Base-by-base conservation (phyloP, 2,329 filamentous ascomycete species). In the Tolypocladium pustulatum region DNA sequence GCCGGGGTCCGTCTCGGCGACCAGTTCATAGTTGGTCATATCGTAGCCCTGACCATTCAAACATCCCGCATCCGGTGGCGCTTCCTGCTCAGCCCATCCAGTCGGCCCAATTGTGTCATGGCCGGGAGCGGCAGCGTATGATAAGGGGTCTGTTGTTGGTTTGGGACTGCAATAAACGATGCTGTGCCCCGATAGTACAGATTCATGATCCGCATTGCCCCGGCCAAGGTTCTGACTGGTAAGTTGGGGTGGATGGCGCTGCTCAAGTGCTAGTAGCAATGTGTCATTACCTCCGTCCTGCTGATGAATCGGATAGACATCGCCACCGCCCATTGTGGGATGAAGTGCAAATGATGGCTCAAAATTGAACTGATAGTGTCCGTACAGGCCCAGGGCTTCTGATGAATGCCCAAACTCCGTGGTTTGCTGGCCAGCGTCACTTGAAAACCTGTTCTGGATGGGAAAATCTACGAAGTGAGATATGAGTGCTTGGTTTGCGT, bases 251-350 rank as follows among this genome's bases (percentile, higher is more conserved):
- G 12, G 49, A 32, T 12, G 49, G 20, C 17, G 9, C 27, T 52
- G 49, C 3, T n/a, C 49, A 13, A 20, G 8, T 12, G n/a, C 27
- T 5, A 34, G 17, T 20, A 52, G 4, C 8, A 4, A 5, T 2
- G 20, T 13, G 30, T 10, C 30, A 20, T 20, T 22, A 5, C 8
- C 22, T 17, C 22, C 25, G 25, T 8, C 34, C 34, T 55, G 53
- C 17, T 17, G 37, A 25, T 40, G 53, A 25, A 30, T 2, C 4
- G 49, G 57, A 43, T 52, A 56, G 6, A 34, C 20, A 27, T 59
- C 53, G 27, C 57, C 57, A 5, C 57, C 57, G 22, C 57, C 57
- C 57, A 59, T 59, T 17, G 40, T 36, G 10, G 25, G 10, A 5
- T 34, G 30, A 15, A 32, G 4, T 36, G n/a, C 20, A 5, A 32